Conservation (phyloP, 2,329 filamentous ascomycete species). For the Pezicula neosporulosa region DNA sequence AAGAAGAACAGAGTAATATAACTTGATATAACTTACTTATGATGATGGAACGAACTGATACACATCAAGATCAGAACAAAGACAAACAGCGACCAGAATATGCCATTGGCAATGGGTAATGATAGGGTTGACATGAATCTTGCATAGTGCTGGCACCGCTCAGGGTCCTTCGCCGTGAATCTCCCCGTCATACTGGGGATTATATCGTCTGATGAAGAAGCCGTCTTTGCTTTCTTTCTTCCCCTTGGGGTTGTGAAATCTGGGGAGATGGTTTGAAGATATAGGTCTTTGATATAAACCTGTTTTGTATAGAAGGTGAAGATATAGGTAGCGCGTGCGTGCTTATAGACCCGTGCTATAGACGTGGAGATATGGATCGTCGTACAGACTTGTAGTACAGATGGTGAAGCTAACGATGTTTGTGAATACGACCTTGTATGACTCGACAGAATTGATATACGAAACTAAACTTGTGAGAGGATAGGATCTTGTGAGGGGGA, state of each 20-base stretch:
- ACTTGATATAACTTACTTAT: slow-evolving; percentile 25
- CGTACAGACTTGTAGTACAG: not conserved
- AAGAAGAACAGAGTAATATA: not conserved
- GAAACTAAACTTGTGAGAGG: no score
- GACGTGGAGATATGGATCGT: no score
- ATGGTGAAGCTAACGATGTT: not conserved
- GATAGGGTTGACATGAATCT: slow-evolving; percentile 40
- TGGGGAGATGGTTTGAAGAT: not conserved
- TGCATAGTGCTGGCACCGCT: slow-evolving; percentile 37
- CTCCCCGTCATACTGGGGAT: slow-evolving; percentile 30
- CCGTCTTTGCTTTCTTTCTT: not conserved
- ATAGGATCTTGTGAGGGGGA: no score
- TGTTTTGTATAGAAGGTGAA: not conserved
- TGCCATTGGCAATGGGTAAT: slow-evolving; percentile 38
- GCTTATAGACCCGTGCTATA: not conserved
- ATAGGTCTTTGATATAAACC: no score
- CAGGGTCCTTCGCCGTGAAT: slow-evolving; percentile 28
- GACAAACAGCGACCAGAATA: slow-evolving; percentile 45
- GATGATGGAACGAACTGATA: slow-evolving; percentile 32
- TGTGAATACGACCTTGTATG: no score
- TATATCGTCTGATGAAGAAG: not conserved
- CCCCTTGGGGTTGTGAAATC: not conserved
- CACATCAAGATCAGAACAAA: slow-evolving; percentile 42
- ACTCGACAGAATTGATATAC: no score
- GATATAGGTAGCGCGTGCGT: not conserved